Base-by-base conservation (phyloP, 768 basidiomycete species). In the Lactarius deliciosus region DNA sequence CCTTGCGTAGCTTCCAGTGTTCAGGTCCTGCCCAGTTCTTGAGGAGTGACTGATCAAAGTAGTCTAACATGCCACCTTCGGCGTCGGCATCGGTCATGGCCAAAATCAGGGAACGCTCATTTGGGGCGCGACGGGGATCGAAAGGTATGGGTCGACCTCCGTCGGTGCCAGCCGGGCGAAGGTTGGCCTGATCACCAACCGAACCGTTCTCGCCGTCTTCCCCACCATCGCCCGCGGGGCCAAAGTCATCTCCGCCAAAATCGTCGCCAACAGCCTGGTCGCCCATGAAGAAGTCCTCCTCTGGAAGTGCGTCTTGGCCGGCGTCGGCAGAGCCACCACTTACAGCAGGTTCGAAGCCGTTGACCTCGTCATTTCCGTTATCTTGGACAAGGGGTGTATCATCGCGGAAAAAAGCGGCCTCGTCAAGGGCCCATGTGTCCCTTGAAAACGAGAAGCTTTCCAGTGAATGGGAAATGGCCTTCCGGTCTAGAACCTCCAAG, bases 21-120 rank as follows among this genome's bases (percentile, higher is more conserved):
- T 98, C 94, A 9, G 96, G 96, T 0, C 97, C 97, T 4, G 97
- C 97, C 97, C 97, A 99, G 71, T 96, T 96, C 82, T 92, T 96
- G 72, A 88, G 81, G 72, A 91, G 83, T 68, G 81, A 86, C 72
- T 88, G 84, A 76, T 98, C 96, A 74, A 98, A 97, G 76, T 96
- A 97, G 72, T 96, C 94, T 74, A 89, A 80, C 77, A 89, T 83
- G 6, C 81, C 84, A 1, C 80, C 83, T 64, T 91, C 86, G 64
- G 82, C 84, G 2, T 82, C 86, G 4, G 79, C 83, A 59, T 87
- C 86, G 3, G 85, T 86, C 87, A 97, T 91, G 0, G 92, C 92
- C 83, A 98, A 85, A 59, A 95, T 84, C 34, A 96, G 80, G 69
- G 94, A 92, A 5, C 89, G 82, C 64, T 92, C 87, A 69, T 86